A percentile compares a stretch with the other conserved stretches of the same genome.
Conservation (phyloP, 2,329 filamentous ascomycete genomes). For the Phoma sp. region DNA sequence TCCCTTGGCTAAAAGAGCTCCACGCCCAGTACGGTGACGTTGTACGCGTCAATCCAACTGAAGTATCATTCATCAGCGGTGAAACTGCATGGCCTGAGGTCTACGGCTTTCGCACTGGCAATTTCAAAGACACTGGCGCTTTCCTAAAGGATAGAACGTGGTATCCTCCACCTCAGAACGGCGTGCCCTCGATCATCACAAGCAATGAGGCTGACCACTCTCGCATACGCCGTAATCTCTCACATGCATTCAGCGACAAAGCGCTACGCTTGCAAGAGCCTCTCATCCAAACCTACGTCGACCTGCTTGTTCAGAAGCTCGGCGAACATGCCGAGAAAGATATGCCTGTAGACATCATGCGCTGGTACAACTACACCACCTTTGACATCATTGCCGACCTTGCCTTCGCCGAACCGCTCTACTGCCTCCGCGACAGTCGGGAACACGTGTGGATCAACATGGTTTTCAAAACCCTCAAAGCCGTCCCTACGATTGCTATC, state of each 20-base stretch:
- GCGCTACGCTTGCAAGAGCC: conserved; percentile 52
- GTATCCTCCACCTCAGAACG: conserved; percentile 45
- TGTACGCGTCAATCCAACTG: conserved; percentile 52
- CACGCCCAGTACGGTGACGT: conserved; percentile 54
- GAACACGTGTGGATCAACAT: conserved; percentile 42
- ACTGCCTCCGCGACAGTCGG: conserved; percentile 38
- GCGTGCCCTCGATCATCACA: conserved; percentile 35
- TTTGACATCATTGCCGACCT: conserved; percentile 45
- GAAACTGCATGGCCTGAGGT: conserved; percentile 55
- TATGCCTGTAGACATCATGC: conserved; percentile 31
- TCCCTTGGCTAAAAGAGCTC: conserved; percentile 34
- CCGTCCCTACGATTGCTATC: conserved; percentile 19
- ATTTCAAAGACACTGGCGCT: conserved; percentile 42
- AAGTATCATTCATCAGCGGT: conserved; percentile 54
- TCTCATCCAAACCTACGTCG: conserved; percentile 50
- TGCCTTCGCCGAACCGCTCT: conserved; percentile 40
- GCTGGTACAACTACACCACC: conserved; percentile 38
- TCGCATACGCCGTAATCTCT: conserved; percentile 47
- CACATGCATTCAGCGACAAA: conserved; percentile 53
- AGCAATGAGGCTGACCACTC: conserved; percentile 42
- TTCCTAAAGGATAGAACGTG: conserved; percentile 49
- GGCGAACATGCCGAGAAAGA: conserved; percentile 24
- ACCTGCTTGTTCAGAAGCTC: conserved; percentile 49
- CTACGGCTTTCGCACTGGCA: conserved; percentile 51
- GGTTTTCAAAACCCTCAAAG: conserved; percentile 22